Percentiles rank a stretch among this genome's conserved stretches.
Conservation (phyloP, 1,139 yeast species). For the Geotrichum siamense region DNA sequence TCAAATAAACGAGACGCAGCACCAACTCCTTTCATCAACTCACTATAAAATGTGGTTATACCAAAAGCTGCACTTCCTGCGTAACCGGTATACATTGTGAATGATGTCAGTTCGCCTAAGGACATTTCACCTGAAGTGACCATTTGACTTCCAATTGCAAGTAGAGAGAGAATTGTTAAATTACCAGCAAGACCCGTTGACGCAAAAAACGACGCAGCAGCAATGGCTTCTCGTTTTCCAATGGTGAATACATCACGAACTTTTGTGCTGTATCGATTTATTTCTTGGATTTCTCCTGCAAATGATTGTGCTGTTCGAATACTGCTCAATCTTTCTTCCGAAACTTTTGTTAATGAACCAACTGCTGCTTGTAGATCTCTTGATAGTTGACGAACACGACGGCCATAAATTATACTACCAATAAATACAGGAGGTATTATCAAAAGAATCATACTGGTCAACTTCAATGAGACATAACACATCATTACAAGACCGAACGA, state of each 20-base stretch:
- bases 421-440: conserved; percentile 76
- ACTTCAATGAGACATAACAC: conserved; percentile 75
- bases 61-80: conserved; percentile 90
- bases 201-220: conserved; percentile 58
- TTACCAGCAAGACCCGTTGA: conserved; percentile 78
- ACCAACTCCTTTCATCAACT: conserved; percentile 93
- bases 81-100: conserved; percentile 88
- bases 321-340: conserved; percentile 87
- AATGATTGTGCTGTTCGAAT: conserved; percentile 82
- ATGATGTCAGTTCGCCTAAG: conserved; percentile 85
- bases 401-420: conserved; percentile 73
- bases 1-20: conserved; percentile 92
- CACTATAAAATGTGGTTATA: conserved; percentile 82
- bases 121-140: conserved; percentile 66
- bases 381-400: conserved; percentile 67
- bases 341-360: conserved; percentile 78
- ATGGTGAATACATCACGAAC: conserved; percentile 65
- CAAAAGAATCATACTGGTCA: conserved; percentile 66
- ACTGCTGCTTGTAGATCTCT: conserved; percentile 76
- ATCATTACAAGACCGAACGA: conserved; percentile 79
- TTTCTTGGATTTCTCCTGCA: conserved; percentile 71
- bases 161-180: conserved; percentile 63
- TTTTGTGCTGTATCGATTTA: conserved; percentile 56
- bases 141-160: conserved; percentile 73
- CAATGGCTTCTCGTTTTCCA: conserved; percentile 72